phyloP scores from a whole-genome alignment of 192 early-diverging fungal genomes.

The Mortierella alpina region DNA sequence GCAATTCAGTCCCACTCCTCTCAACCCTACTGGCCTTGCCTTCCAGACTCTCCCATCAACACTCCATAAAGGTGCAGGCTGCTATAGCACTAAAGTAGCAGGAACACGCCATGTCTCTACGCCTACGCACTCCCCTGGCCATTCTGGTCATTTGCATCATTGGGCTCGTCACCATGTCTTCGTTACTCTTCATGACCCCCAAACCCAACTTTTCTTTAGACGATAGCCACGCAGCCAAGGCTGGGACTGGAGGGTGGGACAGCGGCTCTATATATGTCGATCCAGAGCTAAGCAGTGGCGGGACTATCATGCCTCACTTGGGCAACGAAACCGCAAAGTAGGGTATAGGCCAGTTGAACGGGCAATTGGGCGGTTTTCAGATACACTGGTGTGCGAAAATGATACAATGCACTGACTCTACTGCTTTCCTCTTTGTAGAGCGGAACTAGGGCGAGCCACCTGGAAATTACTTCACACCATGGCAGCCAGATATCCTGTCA shows the following conservation, averaged over 20 bases:
- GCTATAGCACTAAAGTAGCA: not conserved
- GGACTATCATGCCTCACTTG: constrained; percentile 57
- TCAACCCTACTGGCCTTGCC: no score
- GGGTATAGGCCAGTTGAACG: not conserved
- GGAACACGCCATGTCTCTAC: constrained; percentile 2
- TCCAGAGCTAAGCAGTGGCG: constrained; percentile 33
- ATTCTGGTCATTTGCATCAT: constrained; percentile 40
- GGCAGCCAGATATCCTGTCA: constrained; percentile 85
- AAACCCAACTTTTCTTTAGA: constrained; percentile 2
- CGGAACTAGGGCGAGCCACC: constrained; percentile 87
- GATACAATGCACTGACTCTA: not conserved
- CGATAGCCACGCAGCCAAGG: not conserved
- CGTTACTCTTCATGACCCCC: constrained; percentile 30
- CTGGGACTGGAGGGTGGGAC: not conserved
- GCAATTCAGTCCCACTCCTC: no score
- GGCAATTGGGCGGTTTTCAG: no score
- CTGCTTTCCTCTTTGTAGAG: constrained; percentile 58
- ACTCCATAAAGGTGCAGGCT: not conserved
- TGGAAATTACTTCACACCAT: constrained; percentile 96
- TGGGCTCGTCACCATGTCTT: constrained; percentile 42
- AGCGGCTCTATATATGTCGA: constrained; percentile 21
- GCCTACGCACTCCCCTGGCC: constrained; percentile 19
- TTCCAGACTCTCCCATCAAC: no score
- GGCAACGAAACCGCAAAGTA: constrained; percentile 61
- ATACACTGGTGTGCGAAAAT: no score